Evolutionary conservation across 2,329 filamentous ascomycete species (phyloP), one percentile per base, ranked within the genome.

Genomic region (Nectriaceae sp.): DNA sequence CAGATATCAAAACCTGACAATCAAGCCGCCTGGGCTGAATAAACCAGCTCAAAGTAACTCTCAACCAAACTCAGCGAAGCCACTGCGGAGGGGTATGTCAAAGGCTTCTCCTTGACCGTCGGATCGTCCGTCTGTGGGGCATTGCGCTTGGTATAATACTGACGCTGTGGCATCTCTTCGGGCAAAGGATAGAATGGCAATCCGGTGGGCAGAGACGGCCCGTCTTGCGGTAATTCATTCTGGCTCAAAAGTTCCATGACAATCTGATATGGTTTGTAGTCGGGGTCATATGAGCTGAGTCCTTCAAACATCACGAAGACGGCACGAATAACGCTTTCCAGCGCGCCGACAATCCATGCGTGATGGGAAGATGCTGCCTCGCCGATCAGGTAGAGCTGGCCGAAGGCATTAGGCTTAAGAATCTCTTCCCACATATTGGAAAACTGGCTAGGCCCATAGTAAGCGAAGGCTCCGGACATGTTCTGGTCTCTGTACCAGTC

Each of bases 351-450:
- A 0, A 61, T 47, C 58, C 57, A 61, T 1, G 55, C 58, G 2
- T 61, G 55, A 2, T 61, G 58, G 0, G 54, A 53, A 0, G 57
- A 59, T 4, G 58, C 40, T 1, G 55, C 57, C n/a, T 61, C 58
- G 0, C 57, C 53, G 3, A 61, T n/a, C 0, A 61, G 37, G 3
- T 59, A 57, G 2, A 60, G 11, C 11, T 60, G 50, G 2, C 58
- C 55, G 5, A 47, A 60, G 0, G 56, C 42, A 16, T 60, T 58
- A 11, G 57, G 55, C 49, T 60, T 59, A 31, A 53, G 57, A 3
- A 60, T 55, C 5, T 60, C 53, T 1, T 50, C 36, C 55, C 57
- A 60, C 57, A 59, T 60, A 2, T 60, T 57, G 22, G 53, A 57
- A 22, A 59, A 60, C 1, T 60, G 57, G 0, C 53, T 35, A 0